Percentiles rank a stretch among this genome's conserved stretches.
Conservation (phyloP, 2,329 filamentous ascomycete genomes). For the Diplocarpon mali region DNA sequence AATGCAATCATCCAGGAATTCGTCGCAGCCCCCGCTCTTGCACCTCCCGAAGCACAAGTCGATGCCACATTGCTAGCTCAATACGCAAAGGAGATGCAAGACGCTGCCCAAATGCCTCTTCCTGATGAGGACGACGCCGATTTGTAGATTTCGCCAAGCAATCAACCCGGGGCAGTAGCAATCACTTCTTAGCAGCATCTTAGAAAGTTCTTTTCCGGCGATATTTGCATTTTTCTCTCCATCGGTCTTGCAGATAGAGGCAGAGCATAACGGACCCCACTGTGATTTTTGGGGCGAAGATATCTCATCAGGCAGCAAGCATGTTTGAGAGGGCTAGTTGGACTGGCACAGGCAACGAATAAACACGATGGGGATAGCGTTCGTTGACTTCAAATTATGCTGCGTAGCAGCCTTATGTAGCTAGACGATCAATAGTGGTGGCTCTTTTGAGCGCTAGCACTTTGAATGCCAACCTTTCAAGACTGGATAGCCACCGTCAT, state of each 20-base stretch:
- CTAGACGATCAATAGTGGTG: constrained; percentile 25
- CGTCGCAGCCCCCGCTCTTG: constrained; percentile 87
- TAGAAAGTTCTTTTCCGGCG: constrained; percentile 27
- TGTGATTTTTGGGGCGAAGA: constrained; percentile 21
- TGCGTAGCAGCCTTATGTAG: constrained; percentile 23
- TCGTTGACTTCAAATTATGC: constrained; percentile 16
- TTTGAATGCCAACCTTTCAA: too few relatives aligned
- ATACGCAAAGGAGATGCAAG: constrained; percentile 83
- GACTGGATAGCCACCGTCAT: too few relatives aligned
- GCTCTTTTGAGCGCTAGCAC: constrained; percentile 13
- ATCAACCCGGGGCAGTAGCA: constrained; percentile 13
- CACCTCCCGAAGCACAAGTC: constrained; percentile 84
- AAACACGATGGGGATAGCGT: constrained; percentile 14
- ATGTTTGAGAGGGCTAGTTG: constrained; percentile 13
- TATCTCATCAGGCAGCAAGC: constrained; percentile 19
- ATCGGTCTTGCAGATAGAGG: constrained; percentile 23
- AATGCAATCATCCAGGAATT: constrained; percentile 57
- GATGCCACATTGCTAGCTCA: constrained; percentile 70
- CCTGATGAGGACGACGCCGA: constrained; percentile 87
- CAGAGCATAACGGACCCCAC: constrained; percentile 18
- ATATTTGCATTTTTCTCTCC: constrained; percentile 24
- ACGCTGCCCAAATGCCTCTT: constrained; percentile 71
- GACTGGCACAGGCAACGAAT: constrained; percentile 23
- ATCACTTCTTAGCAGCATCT: constrained; percentile 24
- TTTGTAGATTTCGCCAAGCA: constrained; percentile 22